phyloP scores from a whole-genome alignment of 2,329 filamentous ascomycete species.

The Pseudogymnoascus sp. region DNA sequence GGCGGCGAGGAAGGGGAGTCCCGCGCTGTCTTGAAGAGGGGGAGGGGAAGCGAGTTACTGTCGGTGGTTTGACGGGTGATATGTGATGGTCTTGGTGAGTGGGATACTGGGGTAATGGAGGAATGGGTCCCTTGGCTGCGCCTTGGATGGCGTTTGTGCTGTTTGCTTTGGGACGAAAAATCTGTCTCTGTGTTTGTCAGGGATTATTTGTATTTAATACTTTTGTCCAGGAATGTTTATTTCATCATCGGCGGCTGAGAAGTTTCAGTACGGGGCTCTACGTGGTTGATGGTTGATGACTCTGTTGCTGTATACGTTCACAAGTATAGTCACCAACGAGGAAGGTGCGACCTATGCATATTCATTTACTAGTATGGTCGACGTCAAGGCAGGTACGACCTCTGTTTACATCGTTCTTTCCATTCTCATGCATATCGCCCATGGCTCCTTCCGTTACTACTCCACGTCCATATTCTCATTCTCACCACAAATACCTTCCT shows the following conservation, averaged over 20 bases:
- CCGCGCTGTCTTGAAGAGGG: constrained; percentile 25
- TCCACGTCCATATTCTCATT: not conserved
- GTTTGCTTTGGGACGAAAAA: constrained; percentile 1
- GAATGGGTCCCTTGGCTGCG: constrained; percentile 8
- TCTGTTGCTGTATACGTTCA: not conserved
- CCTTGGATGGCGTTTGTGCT: constrained; percentile 1
- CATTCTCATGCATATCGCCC: not conserved
- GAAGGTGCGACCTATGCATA: not conserved
- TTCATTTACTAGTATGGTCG: not conserved
- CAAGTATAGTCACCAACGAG: not conserved
- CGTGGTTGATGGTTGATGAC: not conserved
- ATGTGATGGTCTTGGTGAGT: not conserved
- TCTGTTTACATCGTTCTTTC: not conserved
- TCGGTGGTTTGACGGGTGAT: not conserved
- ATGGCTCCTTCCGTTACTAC: not conserved
- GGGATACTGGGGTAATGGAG: not conserved
- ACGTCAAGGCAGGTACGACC: not conserved
- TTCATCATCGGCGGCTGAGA: not conserved
- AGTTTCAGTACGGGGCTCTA: not conserved
- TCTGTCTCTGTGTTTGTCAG: constrained; percentile 2
- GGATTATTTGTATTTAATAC: constrained; percentile 8
- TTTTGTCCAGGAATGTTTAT: not conserved
- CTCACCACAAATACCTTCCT: not conserved
- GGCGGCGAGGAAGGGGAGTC: constrained; percentile 29
- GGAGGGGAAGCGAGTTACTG: not conserved